Conservation (phyloP, 2,329 filamentous ascomycete species). For the Cordyceps fumosorosea region DNA sequence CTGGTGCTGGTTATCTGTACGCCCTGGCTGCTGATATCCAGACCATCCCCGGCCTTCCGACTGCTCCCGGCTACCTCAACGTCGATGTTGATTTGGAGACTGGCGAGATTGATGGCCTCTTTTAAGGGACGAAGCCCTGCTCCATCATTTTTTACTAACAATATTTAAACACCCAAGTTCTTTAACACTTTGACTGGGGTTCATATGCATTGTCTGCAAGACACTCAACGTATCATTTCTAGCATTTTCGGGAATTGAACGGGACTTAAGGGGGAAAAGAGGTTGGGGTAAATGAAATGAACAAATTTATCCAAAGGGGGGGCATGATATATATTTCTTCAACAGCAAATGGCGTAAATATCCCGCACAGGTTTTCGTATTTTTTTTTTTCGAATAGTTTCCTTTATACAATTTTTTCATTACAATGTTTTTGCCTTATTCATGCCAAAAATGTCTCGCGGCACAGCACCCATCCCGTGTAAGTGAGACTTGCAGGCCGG, state of each 20-base stretch:
- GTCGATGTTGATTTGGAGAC: conserved; percentile 79
- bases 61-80: conserved; percentile 90
- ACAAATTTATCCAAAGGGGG: not conserved
- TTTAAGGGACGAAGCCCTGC: not conserved
- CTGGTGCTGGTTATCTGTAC: conserved; percentile 84
- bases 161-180: not conserved
- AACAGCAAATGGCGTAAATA: conserved; percentile 11
- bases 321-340: conserved; percentile 6
- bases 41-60: conserved; percentile 93
- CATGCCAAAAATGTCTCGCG: not conserved
- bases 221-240: conserved; percentile 3
- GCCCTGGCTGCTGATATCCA: conserved; percentile 95
- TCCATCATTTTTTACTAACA: not conserved
- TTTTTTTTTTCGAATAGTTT: not conserved
- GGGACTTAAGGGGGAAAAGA: not conserved
- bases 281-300: not conserved
- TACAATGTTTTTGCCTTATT: not conserved
- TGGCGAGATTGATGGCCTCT: conserved; percentile 76
- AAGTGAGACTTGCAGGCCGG: too few relatives aligned
- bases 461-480: not conserved
- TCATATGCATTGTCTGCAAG: not conserved
- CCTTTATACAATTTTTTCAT: not conserved
- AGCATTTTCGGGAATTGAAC: conserved; percentile 1
- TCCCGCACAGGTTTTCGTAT: conserved; percentile 5
- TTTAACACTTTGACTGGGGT: conserved; percentile 1